Conservation (phyloP, 495 filamentous ascomycete genomes). For the Penicillium canariense region DNA sequence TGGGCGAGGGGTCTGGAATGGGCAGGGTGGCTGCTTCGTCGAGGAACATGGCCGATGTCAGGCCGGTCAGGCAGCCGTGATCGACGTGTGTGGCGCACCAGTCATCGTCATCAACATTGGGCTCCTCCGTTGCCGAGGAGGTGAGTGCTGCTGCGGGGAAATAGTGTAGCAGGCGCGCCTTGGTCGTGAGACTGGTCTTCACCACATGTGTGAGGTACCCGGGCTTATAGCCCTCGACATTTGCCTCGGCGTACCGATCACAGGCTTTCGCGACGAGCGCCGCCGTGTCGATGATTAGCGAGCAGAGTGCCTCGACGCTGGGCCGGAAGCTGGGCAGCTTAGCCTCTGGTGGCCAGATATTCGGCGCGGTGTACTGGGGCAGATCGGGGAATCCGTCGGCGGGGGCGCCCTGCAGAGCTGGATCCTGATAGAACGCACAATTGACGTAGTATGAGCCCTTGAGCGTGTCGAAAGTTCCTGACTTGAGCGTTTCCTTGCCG, state of each 20-base stretch:
- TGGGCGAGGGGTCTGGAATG: constrained; percentile 22
- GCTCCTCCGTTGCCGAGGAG: constrained; percentile 14
- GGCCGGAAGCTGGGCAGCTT: constrained; percentile 69
- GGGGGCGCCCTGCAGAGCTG: constrained; percentile 57
- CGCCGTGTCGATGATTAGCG: constrained; percentile 82
- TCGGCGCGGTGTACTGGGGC: constrained; percentile 65
- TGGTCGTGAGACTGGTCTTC: constrained; percentile 78
- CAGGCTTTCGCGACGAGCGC: constrained; percentile 83
- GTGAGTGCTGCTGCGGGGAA: constrained; percentile 49
- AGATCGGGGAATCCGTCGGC: constrained; percentile 57
- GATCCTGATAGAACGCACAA: constrained; percentile 85
- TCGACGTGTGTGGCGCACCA: constrained; percentile 97
- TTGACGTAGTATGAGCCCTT: constrained; percentile 98
- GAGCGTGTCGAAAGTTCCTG: constrained; percentile 80
- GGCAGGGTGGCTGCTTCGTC: constrained; percentile 64
- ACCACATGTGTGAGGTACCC: constrained; percentile 88
- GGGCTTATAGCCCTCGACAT: constrained; percentile 69
- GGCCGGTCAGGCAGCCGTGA: constrained; percentile 87
- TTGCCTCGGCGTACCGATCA: constrained; percentile 76
- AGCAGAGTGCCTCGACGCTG: constrained; percentile 73
- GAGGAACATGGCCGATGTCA: constrained; percentile 95
- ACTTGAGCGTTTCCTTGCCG: constrained; percentile 90
- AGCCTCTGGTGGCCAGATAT: constrained; percentile 76
- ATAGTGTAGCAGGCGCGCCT: constrained; percentile 91
- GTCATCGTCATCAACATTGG: constrained; percentile 66